Evolutionary conservation across 345 rosid genomes (phyloP).

Genomic region (Syzygium aqueum): DNA sequence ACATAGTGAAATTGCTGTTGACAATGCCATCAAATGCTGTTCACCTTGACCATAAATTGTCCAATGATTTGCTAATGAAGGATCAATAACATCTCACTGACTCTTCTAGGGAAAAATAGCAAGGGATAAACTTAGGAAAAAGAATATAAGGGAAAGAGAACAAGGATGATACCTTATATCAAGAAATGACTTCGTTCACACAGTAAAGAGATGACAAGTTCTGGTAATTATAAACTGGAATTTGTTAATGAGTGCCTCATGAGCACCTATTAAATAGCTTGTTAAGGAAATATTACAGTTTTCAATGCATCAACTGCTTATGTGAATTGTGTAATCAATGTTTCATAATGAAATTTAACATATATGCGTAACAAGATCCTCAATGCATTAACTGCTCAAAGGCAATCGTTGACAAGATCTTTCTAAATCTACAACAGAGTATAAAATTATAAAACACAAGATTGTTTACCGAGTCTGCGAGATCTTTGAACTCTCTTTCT

Average conservation of each 20-base stretch:
- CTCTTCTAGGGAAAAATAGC: neutral
- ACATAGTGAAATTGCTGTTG: neutral
- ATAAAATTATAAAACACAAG: neutral
- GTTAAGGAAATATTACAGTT: neutral
- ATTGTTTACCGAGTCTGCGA: constrained; percentile 34
- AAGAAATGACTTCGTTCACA: neutral
- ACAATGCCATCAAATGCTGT: neutral
- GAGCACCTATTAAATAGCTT: neutral
- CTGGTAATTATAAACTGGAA: neutral
- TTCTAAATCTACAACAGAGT: neutral
- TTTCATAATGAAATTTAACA: neutral
- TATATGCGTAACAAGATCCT: neutral
- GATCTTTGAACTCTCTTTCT: constrained; percentile 34
- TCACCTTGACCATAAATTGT: neutral
- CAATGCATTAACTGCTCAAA: neutral
- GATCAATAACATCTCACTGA: neutral
- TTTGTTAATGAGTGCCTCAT: neutral
- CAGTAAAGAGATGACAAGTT: neutral
- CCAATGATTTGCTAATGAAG: neutral
- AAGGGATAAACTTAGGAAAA: neutral
- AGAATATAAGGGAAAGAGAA: neutral
- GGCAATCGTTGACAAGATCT: neutral
- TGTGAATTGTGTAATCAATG: neutral
- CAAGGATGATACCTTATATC: neutral
- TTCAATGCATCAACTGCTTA: neutral